Evolutionary conservation across 148 eudicot genomes (phyloP), one percentile per base, ranked within the genome.

Genomic region (Camellia granthamiana): DNA sequence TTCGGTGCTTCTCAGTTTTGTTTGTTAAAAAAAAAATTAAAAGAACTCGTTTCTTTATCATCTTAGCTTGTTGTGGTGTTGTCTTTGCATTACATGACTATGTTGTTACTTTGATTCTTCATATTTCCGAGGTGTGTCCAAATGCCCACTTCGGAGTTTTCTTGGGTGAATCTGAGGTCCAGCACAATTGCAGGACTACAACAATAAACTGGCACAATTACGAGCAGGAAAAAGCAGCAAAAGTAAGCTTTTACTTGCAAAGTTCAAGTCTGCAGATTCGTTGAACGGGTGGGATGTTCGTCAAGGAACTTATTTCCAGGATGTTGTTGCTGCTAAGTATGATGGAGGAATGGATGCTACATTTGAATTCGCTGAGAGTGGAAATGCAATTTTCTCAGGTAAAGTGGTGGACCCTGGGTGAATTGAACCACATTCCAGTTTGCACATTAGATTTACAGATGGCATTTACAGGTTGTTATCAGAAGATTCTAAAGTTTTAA

Each of bases 191-290:
- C 87, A 96, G 98, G 99, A 96, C 86, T 89, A 92, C 84, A 92
- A 93, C 88, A 96, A 96, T 81, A 78, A 91, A 81, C 87, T 93
- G 79, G 99, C 99, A 81, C 98, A 96, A 74, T 42, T 91, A 75
- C 86, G 98, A 82, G 99, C 99, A 58, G 99, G 98, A 41, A 96
- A 93, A 82, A 96, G 99, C 89, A 96, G 99, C 87, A 96, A 96
- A 88, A 93, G 98, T 86, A 96, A 96, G 90, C 95, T 96, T 80
- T 78, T 88, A 14, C 89, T 96, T 38, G 88, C 98, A 41, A 96
- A 96, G 84, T 96, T 96, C 82, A 96, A 90, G 84, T 90, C 99
- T 63, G 78, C 78, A 69, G 87, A 90, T 51, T 90, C 99, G 30
- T 79, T 96, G 44, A 64, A 87, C 11, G 99, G 95, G 71, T 96